phyloP scores from a whole-genome alignment of 257 asterid genomes.

The Cinchona pubescens region DNA sequence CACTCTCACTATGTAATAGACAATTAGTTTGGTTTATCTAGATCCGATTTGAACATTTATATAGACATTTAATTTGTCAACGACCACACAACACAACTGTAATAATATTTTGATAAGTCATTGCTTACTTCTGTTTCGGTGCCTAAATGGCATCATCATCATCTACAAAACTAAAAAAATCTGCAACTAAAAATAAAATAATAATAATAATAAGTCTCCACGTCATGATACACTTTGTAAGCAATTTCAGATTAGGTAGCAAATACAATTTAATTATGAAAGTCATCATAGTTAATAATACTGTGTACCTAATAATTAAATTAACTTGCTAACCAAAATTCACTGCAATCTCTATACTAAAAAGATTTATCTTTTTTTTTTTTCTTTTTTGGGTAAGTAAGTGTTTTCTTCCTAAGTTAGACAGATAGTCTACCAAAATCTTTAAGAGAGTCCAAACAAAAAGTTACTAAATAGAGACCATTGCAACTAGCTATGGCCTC shows the following conservation, averaged over 20 bases:
- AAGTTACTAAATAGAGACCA: background rate
- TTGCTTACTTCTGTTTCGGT: background rate
- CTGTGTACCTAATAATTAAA: background rate
- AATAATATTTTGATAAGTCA: background rate
- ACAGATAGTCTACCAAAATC: background rate
- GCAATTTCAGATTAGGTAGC: background rate
- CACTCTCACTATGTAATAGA: background rate
- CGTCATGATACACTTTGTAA: background rate
- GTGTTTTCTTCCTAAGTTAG: background rate
- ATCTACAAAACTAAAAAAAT: background rate
- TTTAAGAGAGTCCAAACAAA: background rate
- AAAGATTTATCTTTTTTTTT: no score
- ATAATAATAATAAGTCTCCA: background rate
- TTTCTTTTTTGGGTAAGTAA: no score
- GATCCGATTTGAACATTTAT: background rate
- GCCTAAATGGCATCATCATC: background rate
- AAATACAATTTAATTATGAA: background rate
- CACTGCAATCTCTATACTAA: no score
- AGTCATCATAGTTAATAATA: background rate
- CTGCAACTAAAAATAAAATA: background rate
- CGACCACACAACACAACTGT: background rate
- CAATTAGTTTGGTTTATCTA: background rate
- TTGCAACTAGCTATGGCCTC: background rate
- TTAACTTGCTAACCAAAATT: background rate
- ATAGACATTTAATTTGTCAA: no score